Conservation (phyloP, 495 filamentous ascomycete species). For the Talaromyces adpressus region DNA sequence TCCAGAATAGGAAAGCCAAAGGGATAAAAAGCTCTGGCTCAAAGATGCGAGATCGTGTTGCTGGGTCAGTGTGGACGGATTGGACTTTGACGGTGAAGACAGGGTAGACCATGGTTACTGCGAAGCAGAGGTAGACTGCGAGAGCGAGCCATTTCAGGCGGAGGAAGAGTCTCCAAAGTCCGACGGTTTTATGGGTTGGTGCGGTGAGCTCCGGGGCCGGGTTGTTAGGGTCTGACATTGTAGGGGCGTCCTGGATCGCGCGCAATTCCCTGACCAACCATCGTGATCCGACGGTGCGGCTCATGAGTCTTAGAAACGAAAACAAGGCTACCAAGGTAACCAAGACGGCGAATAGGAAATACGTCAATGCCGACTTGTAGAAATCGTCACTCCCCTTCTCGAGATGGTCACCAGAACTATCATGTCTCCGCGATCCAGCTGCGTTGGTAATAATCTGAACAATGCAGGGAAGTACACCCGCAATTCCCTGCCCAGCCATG, state of each 20-base stretch:
- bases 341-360: slow-evolving; percentile 81
- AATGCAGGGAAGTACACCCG: slow-evolving; percentile 84
- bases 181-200: slow-evolving; percentile 43
- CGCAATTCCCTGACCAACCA: slow-evolving; percentile 1
- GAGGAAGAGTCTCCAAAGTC: slow-evolving; percentile 56
- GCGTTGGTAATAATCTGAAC: slow-evolving; percentile 79
- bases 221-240: not conserved
- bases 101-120: slow-evolving; percentile 87
- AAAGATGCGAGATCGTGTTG: slow-evolving; percentile 52
- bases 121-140: slow-evolving; percentile 71
- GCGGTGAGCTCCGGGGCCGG: not conserved
- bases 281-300: slow-evolving; percentile 4
- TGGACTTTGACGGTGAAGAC: slow-evolving; percentile 81
- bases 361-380: slow-evolving; percentile 72
- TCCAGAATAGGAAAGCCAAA: slow-evolving; percentile 90
- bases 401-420: slow-evolving; percentile 5
- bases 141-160: slow-evolving; percentile 68
- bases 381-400: slow-evolving; percentile 17
- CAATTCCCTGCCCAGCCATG: slow-evolving; percentile 91
- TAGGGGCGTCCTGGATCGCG: not conserved
- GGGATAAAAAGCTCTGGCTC: slow-evolving; percentile 76
- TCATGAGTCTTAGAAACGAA: slow-evolving; percentile 43
- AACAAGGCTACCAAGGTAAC: slow-evolving; percentile 50
- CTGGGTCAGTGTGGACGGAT: slow-evolving; percentile 49
- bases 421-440: slow-evolving; percentile 41